These are phyloP conservation scores for Phytophthora rubi DNA, from an alignment of 352 stramenopile genomes.

Conservation along the genomic window DNA sequence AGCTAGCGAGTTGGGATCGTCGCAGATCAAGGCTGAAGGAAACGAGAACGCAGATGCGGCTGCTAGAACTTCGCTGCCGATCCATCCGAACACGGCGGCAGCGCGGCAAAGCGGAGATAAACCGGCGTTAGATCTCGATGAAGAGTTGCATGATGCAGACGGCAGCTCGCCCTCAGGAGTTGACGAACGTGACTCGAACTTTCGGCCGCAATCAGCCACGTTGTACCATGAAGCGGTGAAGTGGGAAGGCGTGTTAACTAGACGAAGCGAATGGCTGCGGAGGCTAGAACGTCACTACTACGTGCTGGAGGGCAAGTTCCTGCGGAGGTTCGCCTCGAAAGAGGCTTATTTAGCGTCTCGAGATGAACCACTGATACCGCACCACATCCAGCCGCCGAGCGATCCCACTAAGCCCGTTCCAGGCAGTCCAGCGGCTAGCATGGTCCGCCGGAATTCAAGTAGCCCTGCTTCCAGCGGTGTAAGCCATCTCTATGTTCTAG, in stretches of 20 bases:
- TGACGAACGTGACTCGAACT: constrained; percentile 43
- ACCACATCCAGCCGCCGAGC: constrained; percentile 44
- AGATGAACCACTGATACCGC: constrained; percentile 74
- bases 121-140: constrained; percentile 34
- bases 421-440: constrained; percentile 38
- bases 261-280: constrained; percentile 84
- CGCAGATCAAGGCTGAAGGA: constrained; percentile 12
- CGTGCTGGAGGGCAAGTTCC: constrained; percentile 84
- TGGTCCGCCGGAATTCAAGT: constrained; percentile 50
- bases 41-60: background rate
- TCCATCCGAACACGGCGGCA: constrained; percentile 12
- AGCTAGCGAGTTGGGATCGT: constrained; percentile 9
- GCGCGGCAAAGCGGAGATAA: constrained; percentile 24
- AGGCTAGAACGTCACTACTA: constrained; percentile 88
- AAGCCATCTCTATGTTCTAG: constrained; percentile 81
- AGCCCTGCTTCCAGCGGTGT: constrained; percentile 56
- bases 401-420: constrained; percentile 40
- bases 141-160: constrained; percentile 23
- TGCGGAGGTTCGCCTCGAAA: constrained; percentile 86
- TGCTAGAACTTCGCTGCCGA: constrained; percentile 8
- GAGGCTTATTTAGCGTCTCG: constrained; percentile 81
- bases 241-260: constrained; percentile 84
- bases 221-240: constrained; percentile 85
- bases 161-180: constrained; percentile 31
- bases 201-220: constrained; percentile 66